Evolutionary conservation across 371 early-diverging fungal species (phyloP).

Genomic region (Aphelidium insulamus): DNA sequence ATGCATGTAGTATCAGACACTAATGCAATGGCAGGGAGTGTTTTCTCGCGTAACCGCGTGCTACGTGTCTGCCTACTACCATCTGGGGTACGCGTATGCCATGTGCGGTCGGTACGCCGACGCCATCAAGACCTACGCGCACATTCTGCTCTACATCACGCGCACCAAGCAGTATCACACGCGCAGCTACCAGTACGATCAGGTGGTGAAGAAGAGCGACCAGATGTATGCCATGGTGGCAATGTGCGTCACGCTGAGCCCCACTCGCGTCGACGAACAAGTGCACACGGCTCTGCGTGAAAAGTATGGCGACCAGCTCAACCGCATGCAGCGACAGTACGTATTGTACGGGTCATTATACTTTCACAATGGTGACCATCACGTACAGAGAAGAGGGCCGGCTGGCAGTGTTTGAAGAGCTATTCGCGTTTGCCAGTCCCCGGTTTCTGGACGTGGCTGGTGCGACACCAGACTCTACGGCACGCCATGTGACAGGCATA

Average conservation of each 20-base stretch:
- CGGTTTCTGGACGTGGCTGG: conserved; percentile 39
- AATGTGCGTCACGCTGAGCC: conserved; percentile 71
- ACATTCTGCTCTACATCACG: conserved; percentile 66
- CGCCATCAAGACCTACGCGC: conserved; percentile 77
- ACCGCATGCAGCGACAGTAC: conserved; percentile 57
- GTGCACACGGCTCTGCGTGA: conserved; percentile 68
- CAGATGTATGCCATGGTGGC: conserved; percentile 84
- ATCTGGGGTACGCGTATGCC: conserved; percentile 88
- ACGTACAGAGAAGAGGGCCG: conserved; percentile 46
- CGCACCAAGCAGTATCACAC: conserved; percentile 84
- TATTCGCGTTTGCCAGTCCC: conserved; percentile 78
- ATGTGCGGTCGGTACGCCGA: conserved; percentile 92
- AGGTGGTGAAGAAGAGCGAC: conserved; percentile 69
- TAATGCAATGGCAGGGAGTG: conserved; percentile 27
- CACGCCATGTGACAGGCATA: conserved; percentile 62
- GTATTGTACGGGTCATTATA: conserved; percentile 1
- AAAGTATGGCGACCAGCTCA: conserved; percentile 73
- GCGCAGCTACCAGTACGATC: conserved; percentile 74
- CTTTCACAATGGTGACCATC: background rate
- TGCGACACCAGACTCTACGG: conserved; percentile 35
- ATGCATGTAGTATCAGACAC: conserved; percentile 1
- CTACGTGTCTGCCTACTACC: conserved; percentile 87
- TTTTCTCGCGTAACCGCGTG: conserved; percentile 84
- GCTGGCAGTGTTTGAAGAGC: conserved; percentile 54
- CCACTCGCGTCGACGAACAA: conserved; percentile 79